Evolutionary conservation across 805 yeast species (phyloP), one percentile per base, ranked within the genome.

Genomic region (Metschnikowia koreensis): DNA sequence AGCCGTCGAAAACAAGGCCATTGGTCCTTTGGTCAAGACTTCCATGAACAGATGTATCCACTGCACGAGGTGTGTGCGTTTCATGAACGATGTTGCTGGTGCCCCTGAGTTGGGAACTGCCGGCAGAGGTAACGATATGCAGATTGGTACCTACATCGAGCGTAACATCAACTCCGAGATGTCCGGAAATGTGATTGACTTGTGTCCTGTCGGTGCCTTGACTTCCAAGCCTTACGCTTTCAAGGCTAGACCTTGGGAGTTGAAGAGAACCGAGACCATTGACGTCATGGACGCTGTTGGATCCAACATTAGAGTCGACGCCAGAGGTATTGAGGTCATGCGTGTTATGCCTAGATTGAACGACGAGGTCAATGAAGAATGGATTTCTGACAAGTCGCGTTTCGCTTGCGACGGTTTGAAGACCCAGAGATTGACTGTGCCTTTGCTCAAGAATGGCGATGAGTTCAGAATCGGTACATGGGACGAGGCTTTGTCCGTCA

Each of bases 31-130:
- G 63, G 87, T 89, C 65, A 89, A 89, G 74, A 89, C 96, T 41
- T 85, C 91, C 42, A 89, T 89, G 96, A 89, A 89, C 75, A 81
- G 96, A 69, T 89, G 96, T 73, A 89, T 89, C 64, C 96, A 89
- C 71, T 89, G 96, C 76, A 89, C 96, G 31, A 80, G 96, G 67
- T 89, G 96, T 77, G 91, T 89, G 22, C 82, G 96, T 65, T 89
- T 89, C 73, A 77, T 91, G 77, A 89, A 89, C 70, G 96, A 89
- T 66, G 86, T 89, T 56, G 96, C 96, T 38, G 96, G 96, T 58
- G 94, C 96, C 38, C 90, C 96, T 15, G 96, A 89, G 71, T 81
- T 89, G 57, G 96, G 96, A 61, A 82, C 93, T 52, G 68, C 92
- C 40, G 96, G 96, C 55, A 86, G 96, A 72, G 96, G 96, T 65